phyloP scores from a whole-genome alignment of 176 grass and related monocot species.

The Zoysia japonica region DNA sequence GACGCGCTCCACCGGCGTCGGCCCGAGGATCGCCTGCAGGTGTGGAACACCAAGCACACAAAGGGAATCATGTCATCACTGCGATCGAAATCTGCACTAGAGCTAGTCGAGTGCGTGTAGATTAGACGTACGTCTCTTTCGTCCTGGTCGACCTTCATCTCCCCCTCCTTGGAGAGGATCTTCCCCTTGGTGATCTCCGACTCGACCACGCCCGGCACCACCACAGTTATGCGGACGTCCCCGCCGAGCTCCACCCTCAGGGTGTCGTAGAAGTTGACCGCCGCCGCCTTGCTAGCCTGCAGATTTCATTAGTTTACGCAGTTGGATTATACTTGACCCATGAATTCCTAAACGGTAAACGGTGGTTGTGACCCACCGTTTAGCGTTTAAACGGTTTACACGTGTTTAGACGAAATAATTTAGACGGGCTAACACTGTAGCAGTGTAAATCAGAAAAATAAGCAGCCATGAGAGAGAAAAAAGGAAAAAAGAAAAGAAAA shows the following conservation, averaged over 20 bases:
- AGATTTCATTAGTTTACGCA: background rate
- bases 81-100: too few relatives aligned
- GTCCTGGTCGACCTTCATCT: constrained; percentile 55
- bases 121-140: constrained; percentile 48
- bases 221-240: constrained; percentile 48
- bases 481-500: too few relatives aligned
- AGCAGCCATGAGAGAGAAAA: too few relatives aligned
- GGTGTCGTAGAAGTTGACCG: constrained; percentile 59
- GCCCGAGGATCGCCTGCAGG: constrained; percentile 48
- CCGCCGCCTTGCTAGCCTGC: constrained; percentile 67
- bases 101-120: too few relatives aligned
- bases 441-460: too few relatives aligned
- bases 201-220: constrained; percentile 56
- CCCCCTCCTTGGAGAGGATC: constrained; percentile 53
- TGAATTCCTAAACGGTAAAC: too few relatives aligned
- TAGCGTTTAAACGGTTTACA: too few relatives aligned
- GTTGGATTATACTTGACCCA: background rate
- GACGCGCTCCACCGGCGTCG: constrained; percentile 35
- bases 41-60: too few relatives aligned
- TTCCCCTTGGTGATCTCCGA: constrained; percentile 72
- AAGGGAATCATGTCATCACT: too few relatives aligned
- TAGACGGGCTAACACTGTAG: too few relatives aligned
- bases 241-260: constrained; percentile 49
- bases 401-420: too few relatives aligned
- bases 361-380: too few relatives aligned